Evolutionary conservation across 2,329 filamentous ascomycete species (phyloP).

Genomic region (Paecilomyces sp.): DNA sequence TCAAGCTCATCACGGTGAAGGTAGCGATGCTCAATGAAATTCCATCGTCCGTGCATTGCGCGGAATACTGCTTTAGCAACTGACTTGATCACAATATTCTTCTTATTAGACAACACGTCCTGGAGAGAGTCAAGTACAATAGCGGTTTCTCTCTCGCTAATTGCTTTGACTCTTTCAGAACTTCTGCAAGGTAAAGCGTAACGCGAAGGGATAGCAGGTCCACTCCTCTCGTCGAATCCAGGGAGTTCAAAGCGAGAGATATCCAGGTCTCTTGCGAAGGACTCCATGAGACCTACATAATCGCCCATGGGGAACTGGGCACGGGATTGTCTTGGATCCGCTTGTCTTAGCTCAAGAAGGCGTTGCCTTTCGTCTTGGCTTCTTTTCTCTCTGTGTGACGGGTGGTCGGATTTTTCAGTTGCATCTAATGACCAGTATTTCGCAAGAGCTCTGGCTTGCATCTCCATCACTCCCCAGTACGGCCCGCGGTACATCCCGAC

Average conservation of each 20-base stretch:
- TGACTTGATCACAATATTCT: slow-evolving; percentile 42
- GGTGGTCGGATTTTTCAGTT: not conserved
- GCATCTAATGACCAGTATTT: slow-evolving; percentile 47
- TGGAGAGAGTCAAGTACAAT: slow-evolving; percentile 42
- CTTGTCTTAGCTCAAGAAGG: slow-evolving; percentile 14
- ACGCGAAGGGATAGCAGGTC: slow-evolving; percentile 47
- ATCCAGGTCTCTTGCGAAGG: slow-evolving; percentile 54
- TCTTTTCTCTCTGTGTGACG: slow-evolving; percentile 11
- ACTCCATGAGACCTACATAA: slow-evolving; percentile 68
- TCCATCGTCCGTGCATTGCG: slow-evolving; percentile 64
- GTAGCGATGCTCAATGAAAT: slow-evolving; percentile 44
- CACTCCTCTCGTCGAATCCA: slow-evolving; percentile 25
- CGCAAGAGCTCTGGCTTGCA: slow-evolving; percentile 67
- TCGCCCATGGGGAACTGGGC: slow-evolving; percentile 78
- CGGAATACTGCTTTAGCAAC: slow-evolving; percentile 62
- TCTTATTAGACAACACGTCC: slow-evolving; percentile 27
- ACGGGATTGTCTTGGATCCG: slow-evolving; percentile 24
- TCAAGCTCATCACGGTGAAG: slow-evolving; percentile 38
- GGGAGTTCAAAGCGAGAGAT: slow-evolving; percentile 39
- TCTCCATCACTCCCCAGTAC: slow-evolving; percentile 82
- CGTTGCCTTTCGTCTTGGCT: slow-evolving; percentile 15
- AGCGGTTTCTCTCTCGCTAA: slow-evolving; percentile 32
- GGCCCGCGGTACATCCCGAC: slow-evolving; percentile 79
- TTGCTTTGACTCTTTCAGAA: slow-evolving; percentile 14
- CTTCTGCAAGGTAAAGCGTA: slow-evolving; percentile 34